phyloP scores from a whole-genome alignment of 306 rosid species.

The Fragaria vesca region DNA sequence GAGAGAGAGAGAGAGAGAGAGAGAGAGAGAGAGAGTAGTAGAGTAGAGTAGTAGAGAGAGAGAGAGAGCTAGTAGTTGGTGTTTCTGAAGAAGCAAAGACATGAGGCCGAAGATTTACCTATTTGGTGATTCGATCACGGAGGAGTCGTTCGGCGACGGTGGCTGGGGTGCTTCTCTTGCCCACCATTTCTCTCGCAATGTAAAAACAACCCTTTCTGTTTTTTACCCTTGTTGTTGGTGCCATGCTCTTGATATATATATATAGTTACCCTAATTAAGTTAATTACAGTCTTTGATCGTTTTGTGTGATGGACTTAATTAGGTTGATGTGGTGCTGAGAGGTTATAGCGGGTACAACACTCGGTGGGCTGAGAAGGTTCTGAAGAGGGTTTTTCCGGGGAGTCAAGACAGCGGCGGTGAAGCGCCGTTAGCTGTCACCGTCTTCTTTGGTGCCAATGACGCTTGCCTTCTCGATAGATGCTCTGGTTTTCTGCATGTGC shows the following conservation, averaged over 20 bases:
- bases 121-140: conserved; percentile 87
- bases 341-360: conserved; percentile 92
- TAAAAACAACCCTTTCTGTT: conserved; percentile 15
- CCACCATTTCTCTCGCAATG: conserved; percentile 71
- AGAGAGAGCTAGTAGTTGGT: background rate
- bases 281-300: background rate
- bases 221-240: background rate
- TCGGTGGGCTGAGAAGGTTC: conserved; percentile 72
- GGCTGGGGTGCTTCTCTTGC: conserved; percentile 95
- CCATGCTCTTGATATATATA: background rate
- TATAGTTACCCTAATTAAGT: too few species aligned
- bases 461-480: conserved; percentile 67
- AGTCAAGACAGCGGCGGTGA: conserved; percentile 17
- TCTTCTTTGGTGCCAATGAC: conserved; percentile 94
- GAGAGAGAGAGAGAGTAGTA: background rate
- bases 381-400: conserved; percentile 57
- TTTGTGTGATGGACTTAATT: background rate
- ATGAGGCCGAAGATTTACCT: conserved; percentile 73
- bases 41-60: too few species aligned
- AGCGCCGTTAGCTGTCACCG: conserved; percentile 52
- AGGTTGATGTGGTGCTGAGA: conserved; percentile 78
- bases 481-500: conserved; percentile 81
- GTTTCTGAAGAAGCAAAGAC: too few species aligned
- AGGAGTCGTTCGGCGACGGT: conserved; percentile 52
- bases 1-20: background rate